Base-by-base conservation (phyloP, 495 filamentous ascomycete genomes). In the Hamigera avellanea region DNA sequence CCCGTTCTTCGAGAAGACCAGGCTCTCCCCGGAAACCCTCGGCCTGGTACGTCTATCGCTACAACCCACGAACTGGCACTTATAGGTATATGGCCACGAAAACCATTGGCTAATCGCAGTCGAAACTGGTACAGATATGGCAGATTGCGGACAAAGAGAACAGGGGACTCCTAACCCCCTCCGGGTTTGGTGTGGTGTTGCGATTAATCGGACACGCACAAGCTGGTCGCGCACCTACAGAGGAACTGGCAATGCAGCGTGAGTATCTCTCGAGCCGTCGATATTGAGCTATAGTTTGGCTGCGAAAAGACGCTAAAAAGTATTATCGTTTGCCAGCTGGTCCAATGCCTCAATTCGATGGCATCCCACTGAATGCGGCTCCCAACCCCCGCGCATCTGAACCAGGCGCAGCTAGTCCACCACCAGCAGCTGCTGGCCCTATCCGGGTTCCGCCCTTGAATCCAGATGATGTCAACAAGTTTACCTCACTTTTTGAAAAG, bases 101-200 rank as follows among this genome's bases (percentile, higher is more conserved):
- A n/a, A n/a, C n/a, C n/a, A n/a, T n/a, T n/a, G 21, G 21, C 21
- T 23, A 9, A 23, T 23, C 9, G 21, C 21, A 25, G 4, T 23
- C 21, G 28, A 30, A 19, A 27, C 15, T 30, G 8, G 29, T 14
- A 35, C 61, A 93, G 85, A 95, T 96, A 73, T 98, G 91, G 91
- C 87, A 95, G 61, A 88, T 98, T 52, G 93, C 91, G 37, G 91
- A 98, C 61, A 86, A 75, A 45, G 89, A 95, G 61, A 98, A 96
- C 61, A 75, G 87, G 41, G 91, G 93, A 40, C 78, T 95, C 35
- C 70, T 98, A 52, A 94, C 86, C 26, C 86, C 83, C 2, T 70
- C 84, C 32, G 93, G 88, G 47, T 98, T 98, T 59, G 81, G 85
- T 19, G 69, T 94, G 50, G 91, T 89, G 14, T 61, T 98, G 51